phyloP scores from a whole-genome alignment of 805 yeast species.

The Metschnikowia amazonensis region DNA sequence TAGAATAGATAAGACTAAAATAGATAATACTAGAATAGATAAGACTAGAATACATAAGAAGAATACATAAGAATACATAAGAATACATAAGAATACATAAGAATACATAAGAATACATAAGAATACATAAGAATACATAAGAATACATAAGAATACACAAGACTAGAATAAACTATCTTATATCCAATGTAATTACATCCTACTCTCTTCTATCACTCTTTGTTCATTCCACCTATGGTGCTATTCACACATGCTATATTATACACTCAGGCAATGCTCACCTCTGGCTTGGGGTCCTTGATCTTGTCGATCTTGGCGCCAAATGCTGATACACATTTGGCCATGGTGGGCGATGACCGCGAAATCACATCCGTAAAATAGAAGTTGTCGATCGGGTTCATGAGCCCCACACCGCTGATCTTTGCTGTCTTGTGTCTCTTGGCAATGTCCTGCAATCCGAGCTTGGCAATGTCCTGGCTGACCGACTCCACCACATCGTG shows the following conservation, averaged over 20 bases:
- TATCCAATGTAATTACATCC: too few species aligned
- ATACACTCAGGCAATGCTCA: constrained; percentile 23
- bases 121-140: too few species aligned
- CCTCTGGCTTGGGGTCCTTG: constrained; percentile 44
- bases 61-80: too few species aligned
- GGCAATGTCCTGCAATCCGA: constrained; percentile 50
- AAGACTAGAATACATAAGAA: too few species aligned
- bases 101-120: too few species aligned
- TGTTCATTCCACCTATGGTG: too few species aligned
- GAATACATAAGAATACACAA: too few species aligned
- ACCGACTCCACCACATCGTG: constrained; percentile 74
- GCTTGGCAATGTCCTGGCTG: constrained; percentile 50
- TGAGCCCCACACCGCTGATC: constrained; percentile 44
- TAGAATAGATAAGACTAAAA: too few species aligned
- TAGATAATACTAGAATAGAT: too few species aligned
- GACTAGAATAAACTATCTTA: too few species aligned
- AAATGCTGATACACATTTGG: constrained; percentile 71
- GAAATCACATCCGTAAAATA: constrained; percentile 87
- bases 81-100: too few species aligned
- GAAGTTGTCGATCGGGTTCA: constrained; percentile 74
- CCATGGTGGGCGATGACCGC: constrained; percentile 87
- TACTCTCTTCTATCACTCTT: too few species aligned
- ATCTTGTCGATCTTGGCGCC: constrained; percentile 63
- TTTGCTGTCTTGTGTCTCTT: constrained; percentile 36
- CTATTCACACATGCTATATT: constrained; percentile 11